Evolutionary conservation across 192 early-diverging fungal species (phyloP), one percentile per base, ranked within the genome.

Genomic region (Funneliformis mosseae): DNA sequence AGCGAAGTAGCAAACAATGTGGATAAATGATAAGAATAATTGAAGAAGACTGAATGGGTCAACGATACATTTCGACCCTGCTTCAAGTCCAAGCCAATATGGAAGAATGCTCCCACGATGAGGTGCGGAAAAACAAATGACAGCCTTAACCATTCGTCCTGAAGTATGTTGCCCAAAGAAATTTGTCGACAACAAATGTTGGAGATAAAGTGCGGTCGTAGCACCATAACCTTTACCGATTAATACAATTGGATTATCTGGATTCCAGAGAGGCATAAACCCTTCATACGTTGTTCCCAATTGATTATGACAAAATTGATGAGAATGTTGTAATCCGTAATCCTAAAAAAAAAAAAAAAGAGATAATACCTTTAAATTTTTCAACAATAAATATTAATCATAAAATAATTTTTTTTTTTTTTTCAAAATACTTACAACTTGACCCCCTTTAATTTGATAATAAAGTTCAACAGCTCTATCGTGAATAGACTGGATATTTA

Each of bases 161-260:
- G 78, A 70, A 46, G 78, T 79, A 38, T 48, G 28, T 38, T 71
- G 39, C 7, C 67, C 67, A 25, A 79, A 79, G 45, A 60, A 79
- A 16, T 79, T 67, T 1, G 78, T 71, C 0, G 67, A 46, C 11
- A 79, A 27, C 28, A 79, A 50, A 72, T 79, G 78, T 55, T 79
- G 78, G 11, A 79, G 68, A 11, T 79, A 41, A 69, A 71, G 69
- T 25, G 78, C 78, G 14, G 68, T 71, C 12, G 78, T 79, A 25
- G 63, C 78, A 18, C 78, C 78, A 43, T 69, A 71, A 9, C 78
- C 78, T 79, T 79, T 79, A 79, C 78, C 78, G 33, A 79, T 71
- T 43, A 79, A 43, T 8, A 79, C 78, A 8, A 79, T 60, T 33
- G 78, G 78, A 61, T 79, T 79, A 5, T 79, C 78, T 8, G 66